phyloP scores from a whole-genome alignment of 495 filamentous ascomycete genomes.

The Annulohypoxylon moriforme region DNA sequence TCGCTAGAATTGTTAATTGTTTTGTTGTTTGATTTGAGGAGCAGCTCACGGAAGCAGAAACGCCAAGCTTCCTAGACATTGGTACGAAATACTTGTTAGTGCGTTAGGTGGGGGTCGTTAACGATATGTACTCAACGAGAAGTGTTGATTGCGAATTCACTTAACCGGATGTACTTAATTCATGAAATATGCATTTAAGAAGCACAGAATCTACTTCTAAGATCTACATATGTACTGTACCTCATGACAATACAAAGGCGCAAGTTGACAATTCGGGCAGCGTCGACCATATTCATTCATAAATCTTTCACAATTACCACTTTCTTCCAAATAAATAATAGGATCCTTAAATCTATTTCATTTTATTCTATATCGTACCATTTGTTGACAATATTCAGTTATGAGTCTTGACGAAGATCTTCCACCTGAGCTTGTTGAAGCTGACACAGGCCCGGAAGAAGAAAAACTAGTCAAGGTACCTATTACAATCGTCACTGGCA shows the following conservation, averaged over 20 bases:
- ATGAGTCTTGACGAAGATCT: constrained; percentile 74
- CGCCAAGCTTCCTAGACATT: constrained; percentile 19
- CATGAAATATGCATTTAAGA: constrained; percentile 9
- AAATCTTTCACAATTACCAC: neutral
- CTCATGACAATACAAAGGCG: constrained; percentile 33
- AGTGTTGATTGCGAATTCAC: neutral
- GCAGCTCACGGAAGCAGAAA: constrained; percentile 2
- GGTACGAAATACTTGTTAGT: constrained; percentile 14
- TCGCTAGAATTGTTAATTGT: constrained; percentile 18
- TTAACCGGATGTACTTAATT: neutral
- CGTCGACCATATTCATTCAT: constrained; percentile 1
- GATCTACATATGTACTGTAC: neutral
- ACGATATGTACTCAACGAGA: neutral
- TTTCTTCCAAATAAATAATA: neutral
- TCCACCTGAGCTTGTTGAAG: constrained; percentile 77
- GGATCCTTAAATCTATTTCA: neutral
- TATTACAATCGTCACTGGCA: constrained; percentile 94
- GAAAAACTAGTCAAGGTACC: constrained; percentile 77
- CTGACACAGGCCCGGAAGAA: constrained; percentile 55
- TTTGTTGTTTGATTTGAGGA: constrained; percentile 31
- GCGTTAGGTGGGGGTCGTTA: neutral
- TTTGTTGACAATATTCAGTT: neutral
- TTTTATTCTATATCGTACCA: neutral
- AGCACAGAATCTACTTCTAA: neutral
- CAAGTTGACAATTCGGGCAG: constrained; percentile 5